Evolutionary conservation across 352 stramenopile genomes (phyloP), one percentile per base, ranked within the genome.

Genomic region (Phytopythium mirpurense): DNA sequence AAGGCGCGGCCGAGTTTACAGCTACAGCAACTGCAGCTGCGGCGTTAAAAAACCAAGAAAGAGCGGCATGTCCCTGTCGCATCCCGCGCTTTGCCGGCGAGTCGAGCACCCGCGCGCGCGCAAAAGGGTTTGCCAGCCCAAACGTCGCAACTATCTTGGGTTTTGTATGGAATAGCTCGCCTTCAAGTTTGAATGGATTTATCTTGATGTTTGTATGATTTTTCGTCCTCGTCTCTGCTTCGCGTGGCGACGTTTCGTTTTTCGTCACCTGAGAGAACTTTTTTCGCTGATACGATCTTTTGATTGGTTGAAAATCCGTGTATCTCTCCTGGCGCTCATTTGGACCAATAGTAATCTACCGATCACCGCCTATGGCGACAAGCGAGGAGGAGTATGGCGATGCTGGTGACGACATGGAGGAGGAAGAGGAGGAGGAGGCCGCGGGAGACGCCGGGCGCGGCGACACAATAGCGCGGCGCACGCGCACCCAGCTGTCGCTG

Each of bases 401-500:
- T 11, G 43, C 24, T 10, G 47, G 27, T 5, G 52, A 19, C 18
- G 26, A 40, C 21, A 34, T 11, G 3, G 12, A 1, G 19, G 15
- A 40, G 31, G 36, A 10, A 7, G 42, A 27, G 12, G 52, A 29
- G 18, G 37, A 31, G 8, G 54, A 44, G 27, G 36, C 48, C 24
- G 36, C 21, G 26, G 40, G 57, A 7, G 53, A 23, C 1, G 65
- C 60, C 15, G 57, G n/a, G 4, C 36, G 18, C 50, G 26, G 41
- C 15, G 72, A 84, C 57, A 88, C 72, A 19, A 92, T 92, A 57
- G 78, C 82, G 12, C 49, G 57, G 18, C 77, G 82, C 49, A 92
- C 82, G 31, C 78, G 82, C 58, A 92, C 82, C 23, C 79, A 89
- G 42, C 59, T 88, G 18, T 92, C 82, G 49, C 74, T 92, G 32